A percentile compares a stretch with the other conserved stretches of the same genome.
These are phyloP conservation scores for Cardiospermum halicacabum DNA, from an alignment of 345 rosid genomes.

Conservation along the genomic window DNA sequence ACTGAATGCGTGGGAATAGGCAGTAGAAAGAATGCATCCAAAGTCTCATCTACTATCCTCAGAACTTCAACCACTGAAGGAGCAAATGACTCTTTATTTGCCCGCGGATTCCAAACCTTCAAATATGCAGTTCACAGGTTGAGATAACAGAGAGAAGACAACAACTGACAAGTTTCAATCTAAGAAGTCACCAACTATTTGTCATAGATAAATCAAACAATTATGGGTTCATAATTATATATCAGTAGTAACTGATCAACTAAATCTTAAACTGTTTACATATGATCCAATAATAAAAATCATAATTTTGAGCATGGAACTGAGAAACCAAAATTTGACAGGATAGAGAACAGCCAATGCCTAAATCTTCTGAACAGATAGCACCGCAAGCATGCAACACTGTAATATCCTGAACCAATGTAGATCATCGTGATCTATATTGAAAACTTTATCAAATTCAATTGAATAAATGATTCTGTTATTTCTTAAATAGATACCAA, in stretches of 20 bases:
- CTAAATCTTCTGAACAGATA: background rate
- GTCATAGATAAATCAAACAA: background rate
- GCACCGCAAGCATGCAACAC: background rate
- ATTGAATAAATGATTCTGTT: background rate
- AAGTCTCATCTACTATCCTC: slow-evolving; percentile 75
- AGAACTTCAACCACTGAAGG: slow-evolving; percentile 88
- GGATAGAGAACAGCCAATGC: background rate
- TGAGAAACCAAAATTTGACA: background rate
- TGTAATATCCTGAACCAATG: background rate
- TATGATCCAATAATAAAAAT: background rate
- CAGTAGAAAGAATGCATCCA: slow-evolving; percentile 87
- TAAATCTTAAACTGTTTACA: background rate
- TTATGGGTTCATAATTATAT: too few species aligned
- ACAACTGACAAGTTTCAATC: background rate
- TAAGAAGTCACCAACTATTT: background rate
- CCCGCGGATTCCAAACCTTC: slow-evolving; percentile 80
- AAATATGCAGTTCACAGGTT: slow-evolving; percentile 10
- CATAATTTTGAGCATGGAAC: background rate
- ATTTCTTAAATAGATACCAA: background rate
- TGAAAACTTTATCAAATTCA: background rate
- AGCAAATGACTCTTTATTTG: slow-evolving; percentile 68
- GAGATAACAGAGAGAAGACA: background rate
- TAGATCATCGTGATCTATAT: background rate
- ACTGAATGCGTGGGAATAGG: slow-evolving; percentile 77
- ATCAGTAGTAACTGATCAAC: background rate